These are phyloP conservation scores for Paramecium tetraurelia DNA, from an alignment of 73 alveolate genomes.

Conservation along the genomic window DNA sequence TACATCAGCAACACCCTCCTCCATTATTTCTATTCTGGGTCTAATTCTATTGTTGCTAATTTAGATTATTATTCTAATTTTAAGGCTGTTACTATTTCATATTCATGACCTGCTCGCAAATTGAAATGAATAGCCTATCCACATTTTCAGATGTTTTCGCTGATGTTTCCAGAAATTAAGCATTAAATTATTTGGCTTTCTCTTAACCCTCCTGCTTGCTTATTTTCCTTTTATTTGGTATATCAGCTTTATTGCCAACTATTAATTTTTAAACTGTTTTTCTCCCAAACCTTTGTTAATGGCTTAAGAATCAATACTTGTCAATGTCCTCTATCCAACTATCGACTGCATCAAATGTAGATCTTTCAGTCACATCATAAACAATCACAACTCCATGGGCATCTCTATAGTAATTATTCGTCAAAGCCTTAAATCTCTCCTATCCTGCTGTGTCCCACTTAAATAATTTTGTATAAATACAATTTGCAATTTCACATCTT, in stretches of 20 bases:
- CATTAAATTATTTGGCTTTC: constrained; percentile 43
- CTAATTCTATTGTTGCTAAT: background rate
- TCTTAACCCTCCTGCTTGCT: constrained; percentile 43
- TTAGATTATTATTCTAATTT: background rate
- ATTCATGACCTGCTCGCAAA: background rate
- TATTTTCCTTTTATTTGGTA: constrained; percentile 44
- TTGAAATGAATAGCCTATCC: background rate
- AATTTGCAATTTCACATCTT: background rate
- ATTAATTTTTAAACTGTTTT: background rate
- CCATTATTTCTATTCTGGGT: background rate
- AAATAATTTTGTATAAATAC: background rate
- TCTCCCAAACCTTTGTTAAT: background rate
- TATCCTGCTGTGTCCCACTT: constrained; percentile 47
- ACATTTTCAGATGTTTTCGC: constrained; percentile 68
- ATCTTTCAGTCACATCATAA: constrained; percentile 72
- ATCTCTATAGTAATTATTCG: constrained; percentile 65
- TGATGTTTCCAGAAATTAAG: constrained; percentile 58
- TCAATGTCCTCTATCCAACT: background rate
- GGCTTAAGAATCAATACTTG: background rate
- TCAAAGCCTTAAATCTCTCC: background rate
- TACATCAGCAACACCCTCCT: background rate
- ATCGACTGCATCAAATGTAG: constrained; percentile 67
- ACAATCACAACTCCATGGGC: constrained; percentile 82
- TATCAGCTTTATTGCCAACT: constrained; percentile 22
- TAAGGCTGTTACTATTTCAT: background rate